Percentiles rank a stretch among this genome's conserved stretches.
Evolutionary conservation across 177 flowering plant genomes (phyloP).

Genomic region (Vitis hybrid): DNA sequence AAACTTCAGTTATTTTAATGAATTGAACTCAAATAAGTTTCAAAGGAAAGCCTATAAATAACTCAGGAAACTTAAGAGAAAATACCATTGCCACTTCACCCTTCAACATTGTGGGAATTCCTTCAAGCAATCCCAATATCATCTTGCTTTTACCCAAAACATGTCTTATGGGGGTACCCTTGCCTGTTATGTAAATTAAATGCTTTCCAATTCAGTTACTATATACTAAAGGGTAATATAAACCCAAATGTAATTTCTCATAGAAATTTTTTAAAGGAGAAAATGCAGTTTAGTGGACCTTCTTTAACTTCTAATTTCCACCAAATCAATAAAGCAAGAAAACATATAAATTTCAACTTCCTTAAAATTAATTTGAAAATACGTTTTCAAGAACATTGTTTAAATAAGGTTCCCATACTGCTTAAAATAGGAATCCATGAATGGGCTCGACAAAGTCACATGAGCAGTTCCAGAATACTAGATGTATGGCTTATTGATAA

Average conservation of each 20-base stretch:
- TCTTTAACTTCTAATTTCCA: background rate
- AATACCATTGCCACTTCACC: slow-evolving; percentile 96
- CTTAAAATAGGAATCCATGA: no score
- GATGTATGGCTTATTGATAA: no score
- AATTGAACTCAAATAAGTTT: background rate
- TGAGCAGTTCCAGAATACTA: no score
- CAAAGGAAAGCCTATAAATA: background rate
- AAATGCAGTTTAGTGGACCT: background rate
- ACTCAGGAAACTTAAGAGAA: background rate
- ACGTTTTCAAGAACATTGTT: no score
- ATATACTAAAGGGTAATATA: background rate
- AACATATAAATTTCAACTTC: background rate
- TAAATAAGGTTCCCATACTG: no score
- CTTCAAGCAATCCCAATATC: slow-evolving; percentile 87
- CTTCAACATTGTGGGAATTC: slow-evolving; percentile 88
- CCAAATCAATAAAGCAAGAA: background rate
- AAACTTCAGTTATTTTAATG: no score
- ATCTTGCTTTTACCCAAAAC: slow-evolving; percentile 94
- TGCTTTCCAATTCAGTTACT: background rate
- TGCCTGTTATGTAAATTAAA: slow-evolving; percentile 48
- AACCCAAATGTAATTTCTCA: background rate
- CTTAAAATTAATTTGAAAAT: background rate
- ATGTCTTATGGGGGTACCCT: slow-evolving; percentile 62
- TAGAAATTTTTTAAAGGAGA: background rate
- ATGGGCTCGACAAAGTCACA: no score